Evolutionary conservation across 83 land plant species (phyloP).

Genomic region (Picea engelmannii): DNA sequence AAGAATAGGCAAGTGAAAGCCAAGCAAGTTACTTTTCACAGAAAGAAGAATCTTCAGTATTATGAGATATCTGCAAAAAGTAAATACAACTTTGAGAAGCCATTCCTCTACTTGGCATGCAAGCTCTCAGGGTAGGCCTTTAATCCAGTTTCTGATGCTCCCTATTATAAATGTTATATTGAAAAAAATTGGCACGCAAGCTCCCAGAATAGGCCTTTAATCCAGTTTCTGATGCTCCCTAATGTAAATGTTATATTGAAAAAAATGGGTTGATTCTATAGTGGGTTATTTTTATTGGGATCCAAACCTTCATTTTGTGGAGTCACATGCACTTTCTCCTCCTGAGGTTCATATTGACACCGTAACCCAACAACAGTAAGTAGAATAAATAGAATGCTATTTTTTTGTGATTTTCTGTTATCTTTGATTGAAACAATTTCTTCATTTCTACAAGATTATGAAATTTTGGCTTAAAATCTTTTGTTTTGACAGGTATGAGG

Average conservation of each 20-base stretch:
- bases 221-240: no score
- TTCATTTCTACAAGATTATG: neutral
- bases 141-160: no score
- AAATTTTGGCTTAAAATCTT: neutral
- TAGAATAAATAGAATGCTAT: neutral
- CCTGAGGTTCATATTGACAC: no score
- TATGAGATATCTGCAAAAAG: slow-evolving; percentile 85
- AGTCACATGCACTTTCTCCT: no score
- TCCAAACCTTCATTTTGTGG: no score
- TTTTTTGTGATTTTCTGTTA: neutral
- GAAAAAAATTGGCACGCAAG: no score
- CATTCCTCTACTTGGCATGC: slow-evolving; percentile 79
- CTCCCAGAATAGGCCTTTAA: neutral
- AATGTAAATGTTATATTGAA: neutral
- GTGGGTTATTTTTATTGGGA: slow-evolving; percentile 8
- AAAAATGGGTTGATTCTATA: neutral
- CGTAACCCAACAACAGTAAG: no score
- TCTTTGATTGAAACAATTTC: neutral
- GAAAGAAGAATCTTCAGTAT: slow-evolving; percentile 81
- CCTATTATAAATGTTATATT: neutral
- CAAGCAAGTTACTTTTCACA: slow-evolving; percentile 73
- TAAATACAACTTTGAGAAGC: slow-evolving; percentile 91
- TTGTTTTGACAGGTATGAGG: slow-evolving; percentile 29
- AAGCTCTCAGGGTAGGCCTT: slow-evolving; percentile 76
- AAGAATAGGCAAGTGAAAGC: slow-evolving; percentile 81